Conservation (phyloP, 2,329 filamentous ascomycete species). For the Penicillium frequentans region DNA sequence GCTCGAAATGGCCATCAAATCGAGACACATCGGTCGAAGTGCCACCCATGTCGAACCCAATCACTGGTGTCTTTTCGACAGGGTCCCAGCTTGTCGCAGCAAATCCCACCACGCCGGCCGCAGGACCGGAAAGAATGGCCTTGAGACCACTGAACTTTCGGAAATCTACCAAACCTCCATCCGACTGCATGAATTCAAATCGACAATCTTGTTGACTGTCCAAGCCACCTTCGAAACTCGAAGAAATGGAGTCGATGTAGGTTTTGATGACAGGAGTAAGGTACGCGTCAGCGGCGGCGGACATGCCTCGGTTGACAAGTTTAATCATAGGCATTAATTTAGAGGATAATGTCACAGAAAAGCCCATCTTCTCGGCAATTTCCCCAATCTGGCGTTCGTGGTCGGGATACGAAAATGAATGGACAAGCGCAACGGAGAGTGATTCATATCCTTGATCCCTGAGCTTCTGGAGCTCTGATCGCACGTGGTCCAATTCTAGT, state of each 20-base stretch:
- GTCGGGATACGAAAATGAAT: conserved; percentile 84
- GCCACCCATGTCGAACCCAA: conserved; percentile 95
- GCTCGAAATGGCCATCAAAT: conserved; percentile 85
- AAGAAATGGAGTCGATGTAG: conserved; percentile 59
- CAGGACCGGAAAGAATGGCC: conserved; percentile 86
- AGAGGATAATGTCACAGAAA: conserved; percentile 74
- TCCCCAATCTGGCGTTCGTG: conserved; percentile 79
- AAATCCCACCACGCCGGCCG: conserved; percentile 92
- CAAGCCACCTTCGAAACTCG: conserved; percentile 77
- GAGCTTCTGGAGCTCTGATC: conserved; percentile 63
- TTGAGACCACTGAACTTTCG: conserved; percentile 75
- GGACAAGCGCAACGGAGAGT: conserved; percentile 84
- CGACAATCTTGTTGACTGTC: conserved; percentile 70
- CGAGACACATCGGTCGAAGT: conserved; percentile 87
- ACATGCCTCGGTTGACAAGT: conserved; percentile 71
- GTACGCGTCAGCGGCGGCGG: conserved; percentile 77
- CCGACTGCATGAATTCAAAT: conserved; percentile 96
- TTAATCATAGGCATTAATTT: conserved; percentile 86
- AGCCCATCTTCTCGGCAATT: conserved; percentile 76
- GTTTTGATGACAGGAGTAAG: conserved; percentile 76
- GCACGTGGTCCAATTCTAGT: conserved; percentile 55
- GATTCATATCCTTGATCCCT: conserved; percentile 71
- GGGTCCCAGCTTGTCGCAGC: conserved; percentile 88
- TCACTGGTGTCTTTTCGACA: conserved; percentile 77
- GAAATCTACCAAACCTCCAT: conserved; percentile 65